Evolutionary conservation across 805 yeast genomes (phyloP).

Genomic region (Lachancea meyersii): DNA sequence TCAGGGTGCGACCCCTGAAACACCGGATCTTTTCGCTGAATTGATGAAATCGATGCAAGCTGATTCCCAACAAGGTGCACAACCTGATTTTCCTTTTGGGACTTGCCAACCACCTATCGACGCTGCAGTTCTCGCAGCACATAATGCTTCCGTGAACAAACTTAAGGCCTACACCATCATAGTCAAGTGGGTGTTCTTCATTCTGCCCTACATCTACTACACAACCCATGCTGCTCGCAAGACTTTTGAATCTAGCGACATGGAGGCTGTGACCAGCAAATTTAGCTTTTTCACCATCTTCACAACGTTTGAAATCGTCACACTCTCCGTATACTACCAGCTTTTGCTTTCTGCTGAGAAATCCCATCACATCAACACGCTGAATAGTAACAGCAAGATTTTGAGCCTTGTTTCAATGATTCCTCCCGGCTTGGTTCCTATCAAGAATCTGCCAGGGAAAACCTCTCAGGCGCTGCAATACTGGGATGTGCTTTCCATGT

Average conservation of each 20-base stretch:
- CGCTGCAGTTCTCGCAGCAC: constrained; percentile 23
- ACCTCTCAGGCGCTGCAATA: constrained; percentile 24
- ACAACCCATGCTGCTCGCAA: constrained; percentile 13
- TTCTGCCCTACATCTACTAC: constrained; percentile 29
- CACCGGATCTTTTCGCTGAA: constrained; percentile 24
- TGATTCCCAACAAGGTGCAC: constrained; percentile 7
- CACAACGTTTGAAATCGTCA: constrained; percentile 31
- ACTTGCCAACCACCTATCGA: constrained; percentile 3
- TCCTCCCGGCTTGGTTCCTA: constrained; percentile 33
- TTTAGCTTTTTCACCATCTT: constrained; percentile 32
- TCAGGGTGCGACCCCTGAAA: constrained; percentile 10
- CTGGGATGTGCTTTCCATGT: constrained; percentile 32
- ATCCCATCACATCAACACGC: constrained; percentile 21
- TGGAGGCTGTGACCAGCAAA: constrained; percentile 15
- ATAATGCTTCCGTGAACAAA: constrained; percentile 25
- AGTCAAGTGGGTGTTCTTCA: constrained; percentile 28
- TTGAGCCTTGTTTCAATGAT: constrained; percentile 27
- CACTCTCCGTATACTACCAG: constrained; percentile 30
- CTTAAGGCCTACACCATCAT: constrained; percentile 28
- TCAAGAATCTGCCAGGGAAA: constrained; percentile 25
- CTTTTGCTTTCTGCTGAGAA: constrained; percentile 24
- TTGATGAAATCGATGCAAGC: constrained; percentile 19
- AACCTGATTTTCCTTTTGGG: constrained; percentile 7
- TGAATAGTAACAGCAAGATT: constrained; percentile 27
- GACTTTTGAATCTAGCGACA: background rate